Conservation (phyloP, 2,329 filamentous ascomycete genomes). For the Aphanoascus verrucosus region DNA sequence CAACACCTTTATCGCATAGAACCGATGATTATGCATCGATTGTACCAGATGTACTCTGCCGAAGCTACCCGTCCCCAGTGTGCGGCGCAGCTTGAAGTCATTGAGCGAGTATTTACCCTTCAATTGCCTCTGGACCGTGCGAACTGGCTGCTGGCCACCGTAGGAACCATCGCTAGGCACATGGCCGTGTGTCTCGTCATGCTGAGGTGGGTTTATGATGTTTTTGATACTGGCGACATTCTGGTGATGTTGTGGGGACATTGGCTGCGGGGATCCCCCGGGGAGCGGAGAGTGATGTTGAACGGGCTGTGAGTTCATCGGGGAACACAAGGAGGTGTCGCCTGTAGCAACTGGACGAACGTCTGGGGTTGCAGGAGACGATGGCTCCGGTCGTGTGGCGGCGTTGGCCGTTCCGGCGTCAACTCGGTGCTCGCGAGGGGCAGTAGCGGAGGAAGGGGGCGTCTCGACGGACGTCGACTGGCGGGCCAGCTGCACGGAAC, state of each 20-base stretch:
- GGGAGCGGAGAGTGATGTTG: slow-evolving; percentile 1
- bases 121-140: slow-evolving; percentile 50
- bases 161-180: not conserved
- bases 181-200: slow-evolving; percentile 20
- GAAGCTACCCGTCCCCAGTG: slow-evolving; percentile 92
- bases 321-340: slow-evolving; percentile 3
- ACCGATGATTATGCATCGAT: slow-evolving; percentile 94
- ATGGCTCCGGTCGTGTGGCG: not conserved
- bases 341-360: slow-evolving; percentile 8
- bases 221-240: slow-evolving; percentile 74
- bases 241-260: slow-evolving; percentile 29
- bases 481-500: slow-evolving; percentile 24
- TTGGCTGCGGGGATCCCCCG: slow-evolving; percentile 21
- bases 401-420: slow-evolving; percentile 6
- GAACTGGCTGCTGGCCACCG: slow-evolving; percentile 18
- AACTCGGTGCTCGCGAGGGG: slow-evolving; percentile 9
- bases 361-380: not conserved
- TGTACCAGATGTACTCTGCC: slow-evolving; percentile 93
- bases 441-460: slow-evolving; percentile 19
- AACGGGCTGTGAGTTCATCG: slow-evolving; percentile 7
- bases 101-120: slow-evolving; percentile 94
- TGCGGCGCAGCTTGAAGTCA: slow-evolving; percentile 84
- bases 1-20: slow-evolving; percentile 95
- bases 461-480: slow-evolving; percentile 22
- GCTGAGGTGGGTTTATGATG: slow-evolving; percentile 59